phyloP scores from a whole-genome alignment of 1,139 yeast species.

The Suhomyces atakaporum region DNA sequence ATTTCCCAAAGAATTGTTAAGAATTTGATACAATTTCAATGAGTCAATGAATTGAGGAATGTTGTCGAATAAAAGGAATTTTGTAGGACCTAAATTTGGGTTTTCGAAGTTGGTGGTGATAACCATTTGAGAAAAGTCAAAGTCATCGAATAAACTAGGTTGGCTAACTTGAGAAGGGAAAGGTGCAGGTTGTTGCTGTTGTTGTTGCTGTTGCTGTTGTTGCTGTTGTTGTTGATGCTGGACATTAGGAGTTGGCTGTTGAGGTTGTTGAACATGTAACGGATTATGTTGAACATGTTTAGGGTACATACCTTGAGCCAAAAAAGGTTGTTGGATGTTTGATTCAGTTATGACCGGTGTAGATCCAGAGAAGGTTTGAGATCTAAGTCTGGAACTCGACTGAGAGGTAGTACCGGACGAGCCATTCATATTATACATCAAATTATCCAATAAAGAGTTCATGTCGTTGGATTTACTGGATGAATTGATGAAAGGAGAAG shows the following conservation, averaged over 20 bases:
- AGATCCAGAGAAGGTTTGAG: slow-evolving; percentile 47
- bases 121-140: slow-evolving; percentile 45
- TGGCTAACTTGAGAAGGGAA: slow-evolving; percentile 16
- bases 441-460: slow-evolving; percentile 35
- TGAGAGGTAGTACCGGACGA: slow-evolving; percentile 13
- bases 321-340: slow-evolving; percentile 8
- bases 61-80: slow-evolving; percentile 74
- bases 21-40: slow-evolving; percentile 35
- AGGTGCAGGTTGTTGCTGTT: slow-evolving; percentile 18
- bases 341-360: slow-evolving; percentile 28
- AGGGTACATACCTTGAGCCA: slow-evolving; percentile 8
- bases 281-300: slow-evolving; percentile 8
- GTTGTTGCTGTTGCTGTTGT: slow-evolving; percentile 12
- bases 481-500: slow-evolving; percentile 19
- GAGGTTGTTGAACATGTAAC: slow-evolving; percentile 38
- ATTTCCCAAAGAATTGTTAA: slow-evolving; percentile 31
- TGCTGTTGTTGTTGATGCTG: slow-evolving; percentile 13
- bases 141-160: slow-evolving; percentile 54
- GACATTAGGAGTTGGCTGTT: neutral
- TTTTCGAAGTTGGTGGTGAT: slow-evolving; percentile 67
- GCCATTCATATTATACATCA: slow-evolving; percentile 27
- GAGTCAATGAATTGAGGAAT: slow-evolving; percentile 56
- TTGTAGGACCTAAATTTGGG: slow-evolving; percentile 73
- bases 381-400: slow-evolving; percentile 33
- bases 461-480: slow-evolving; percentile 29